Base-by-base conservation (phyloP, 2,329 filamentous ascomycete genomes). In the Trichophyton equinum region DNA sequence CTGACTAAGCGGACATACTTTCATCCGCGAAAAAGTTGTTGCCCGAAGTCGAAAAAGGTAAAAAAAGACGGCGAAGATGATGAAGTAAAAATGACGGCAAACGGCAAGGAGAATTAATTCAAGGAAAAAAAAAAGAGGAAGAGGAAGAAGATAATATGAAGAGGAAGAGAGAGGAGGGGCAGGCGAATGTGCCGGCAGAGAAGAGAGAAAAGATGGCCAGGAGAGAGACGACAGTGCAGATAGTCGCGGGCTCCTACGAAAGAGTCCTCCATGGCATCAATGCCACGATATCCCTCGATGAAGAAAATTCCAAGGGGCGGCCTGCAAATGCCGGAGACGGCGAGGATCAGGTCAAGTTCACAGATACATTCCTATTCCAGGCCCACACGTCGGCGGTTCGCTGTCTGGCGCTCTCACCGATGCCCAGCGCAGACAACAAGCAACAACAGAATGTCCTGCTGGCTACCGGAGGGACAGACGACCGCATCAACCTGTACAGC, bases 311-410 rank as follows among this genome's bases (percentile, higher is more conserved):
- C 15, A 18, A 44, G 6, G 40, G n/a, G 5, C 15, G n/a, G 33
- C 4, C 33, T n/a, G 15, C 18, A 44, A 5, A 57, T 60, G 68
- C 36, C 36, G 64, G 67, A 63, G 60, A 67, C 25, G 60, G 59
- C 4, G 44, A 60, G 8, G 40, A 67, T 2, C 70, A 79, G 15
- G 78, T 85, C 60, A 80, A 85, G 58, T 97, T 96, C 71, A 83
- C 89, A 66, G 92, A 97, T 74, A 92, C 89, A 0, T 99, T 99
- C 74, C 82, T 99, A 61, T 96, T 99, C 82, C 89, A 91, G 70
- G 91, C 94, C 13, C 94, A 99, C 76, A 82, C 85, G 61, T 95
- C 91, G 11, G 87, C 94, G 3, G 89, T 99, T 71, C 87, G 91
- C 68, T 95, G 89, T 71, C 81, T 99, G 38, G 90, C 91, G 25